Base-by-base conservation (phyloP, 106 monocot genomes). In the Platanthera zijinensis region DNA sequence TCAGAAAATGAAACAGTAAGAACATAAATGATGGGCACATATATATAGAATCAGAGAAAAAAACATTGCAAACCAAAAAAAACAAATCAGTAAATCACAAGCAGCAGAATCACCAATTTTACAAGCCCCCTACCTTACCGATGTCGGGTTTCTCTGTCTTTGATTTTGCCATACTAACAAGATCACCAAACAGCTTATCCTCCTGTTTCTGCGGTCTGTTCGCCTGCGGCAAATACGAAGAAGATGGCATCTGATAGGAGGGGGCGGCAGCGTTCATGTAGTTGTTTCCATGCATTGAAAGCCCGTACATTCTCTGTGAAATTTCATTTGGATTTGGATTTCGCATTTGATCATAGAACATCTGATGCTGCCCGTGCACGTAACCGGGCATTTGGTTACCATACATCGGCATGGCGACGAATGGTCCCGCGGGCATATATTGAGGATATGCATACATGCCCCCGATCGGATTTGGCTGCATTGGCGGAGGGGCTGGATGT, bases 151-250 rank as follows among this genome's bases (percentile, higher is more conserved):
- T 86, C 69, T 70, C 83, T 17, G 80, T 84, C 84, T 88, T 91
- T 47, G 88, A 57, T 76, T 88, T 91, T 49, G 91, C 88, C 12
- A 88, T 79, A 39, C 46, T 91, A 52, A 91, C 86, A 80, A 91
- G 91, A 80, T 91, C 91, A n/a, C 88, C 88, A 71, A 91, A 91
- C 13, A 91, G 80, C 30, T 86, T 91, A 76, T 91, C 91, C 79
- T 88, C 88, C 7, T 80, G 82, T 76, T 83, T 91, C 8, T 91
- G 22, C 15, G 82, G 84, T 52, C 80, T 89, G 75, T 76, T 84
- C 30, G 78, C 72, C 78, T 84, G 87, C 45, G 74, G 74, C 71
- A 61, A 64, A 62, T 75, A 77, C 21, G 75, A 77, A 0, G 84
- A 85, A 50, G 84, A 49, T 15, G 84, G 71, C 63, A 32, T 78